These are phyloP conservation scores for Picea sitchensis DNA, from an alignment of 75 land plant genomes.

Conservation along the genomic window DNA sequence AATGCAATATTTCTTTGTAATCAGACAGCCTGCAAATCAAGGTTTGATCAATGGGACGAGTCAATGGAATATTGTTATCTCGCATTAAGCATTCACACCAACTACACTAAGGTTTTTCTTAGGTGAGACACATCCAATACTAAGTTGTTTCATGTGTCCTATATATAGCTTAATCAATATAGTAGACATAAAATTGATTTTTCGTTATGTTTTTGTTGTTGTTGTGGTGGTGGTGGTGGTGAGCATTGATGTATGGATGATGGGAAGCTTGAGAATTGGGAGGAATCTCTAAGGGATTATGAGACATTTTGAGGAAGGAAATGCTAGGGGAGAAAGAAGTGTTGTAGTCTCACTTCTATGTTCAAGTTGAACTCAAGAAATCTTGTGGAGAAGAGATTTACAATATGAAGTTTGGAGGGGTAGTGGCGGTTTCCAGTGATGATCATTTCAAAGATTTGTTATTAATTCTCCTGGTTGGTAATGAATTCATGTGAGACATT, in stretches of 20 bases:
- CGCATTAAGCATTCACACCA: slow-evolving; percentile 68
- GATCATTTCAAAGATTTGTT: slow-evolving; percentile 65
- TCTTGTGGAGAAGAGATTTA: slow-evolving; percentile 66
- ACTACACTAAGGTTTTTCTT: slow-evolving; percentile 82
- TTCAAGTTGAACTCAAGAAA: slow-evolving; percentile 71
- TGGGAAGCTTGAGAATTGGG: slow-evolving; percentile 84
- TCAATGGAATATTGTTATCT: slow-evolving; percentile 80
- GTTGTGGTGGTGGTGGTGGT: neutral
- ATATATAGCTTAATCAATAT: neutral
- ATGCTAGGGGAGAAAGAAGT: slow-evolving; percentile 74
- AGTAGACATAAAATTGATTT: neutral
- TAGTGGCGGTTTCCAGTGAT: slow-evolving; percentile 52
- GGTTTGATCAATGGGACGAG: slow-evolving; percentile 75
- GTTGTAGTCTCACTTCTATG: slow-evolving; percentile 65
- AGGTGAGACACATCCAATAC: slow-evolving; percentile 71
- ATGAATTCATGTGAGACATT: neutral
- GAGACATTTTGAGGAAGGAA: slow-evolving; percentile 66
- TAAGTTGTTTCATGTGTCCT: neutral
- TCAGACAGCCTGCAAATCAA: slow-evolving; percentile 83
- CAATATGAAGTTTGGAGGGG: slow-evolving; percentile 66
- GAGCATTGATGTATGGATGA: neutral
- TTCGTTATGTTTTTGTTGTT: too few species aligned
- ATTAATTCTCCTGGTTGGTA: slow-evolving; percentile 52
- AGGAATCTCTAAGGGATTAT: slow-evolving; percentile 76
- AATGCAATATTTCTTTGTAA: slow-evolving; percentile 85